phyloP scores from a whole-genome alignment of 2,329 filamentous ascomycete species.

The Fusarium sp. region DNA sequence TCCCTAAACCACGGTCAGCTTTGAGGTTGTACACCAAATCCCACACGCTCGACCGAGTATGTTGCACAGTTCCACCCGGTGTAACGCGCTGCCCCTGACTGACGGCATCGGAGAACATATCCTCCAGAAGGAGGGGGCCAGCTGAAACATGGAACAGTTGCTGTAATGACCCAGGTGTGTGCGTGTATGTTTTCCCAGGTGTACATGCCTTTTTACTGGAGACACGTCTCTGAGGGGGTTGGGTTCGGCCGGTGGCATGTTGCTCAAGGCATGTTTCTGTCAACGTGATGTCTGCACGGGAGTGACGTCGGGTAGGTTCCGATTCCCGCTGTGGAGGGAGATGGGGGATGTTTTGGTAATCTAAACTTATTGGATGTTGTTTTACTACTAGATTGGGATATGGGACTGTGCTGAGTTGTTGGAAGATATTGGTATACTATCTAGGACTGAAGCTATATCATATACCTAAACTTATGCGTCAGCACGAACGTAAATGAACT shows the following conservation, averaged over 20 bases:
- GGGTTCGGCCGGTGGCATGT: slow-evolving; percentile 61
- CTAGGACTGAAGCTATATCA: neutral
- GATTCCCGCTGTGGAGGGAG: slow-evolving; percentile 55
- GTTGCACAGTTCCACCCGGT: slow-evolving; percentile 46
- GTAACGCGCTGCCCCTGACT: slow-evolving; percentile 51
- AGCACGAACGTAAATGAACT: too few relatives aligned
- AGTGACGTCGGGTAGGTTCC: slow-evolving; percentile 61
- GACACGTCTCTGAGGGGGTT: slow-evolving; percentile 53
- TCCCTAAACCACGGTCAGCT: slow-evolving; percentile 35
- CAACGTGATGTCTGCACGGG: slow-evolving; percentile 61
- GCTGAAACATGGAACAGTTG: slow-evolving; percentile 14
- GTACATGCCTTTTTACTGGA: slow-evolving; percentile 53
- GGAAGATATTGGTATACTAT: neutral
- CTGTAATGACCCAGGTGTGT: neutral
- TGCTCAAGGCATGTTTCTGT: slow-evolving; percentile 62
- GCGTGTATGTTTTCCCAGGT: too few relatives aligned
- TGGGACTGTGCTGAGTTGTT: neutral
- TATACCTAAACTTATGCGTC: too few relatives aligned
- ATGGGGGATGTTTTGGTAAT: slow-evolving; percentile 46
- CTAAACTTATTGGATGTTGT: slow-evolving; percentile 31
- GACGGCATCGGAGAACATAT: slow-evolving; percentile 53
- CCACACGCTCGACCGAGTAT: slow-evolving; percentile 49
- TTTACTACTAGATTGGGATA: neutral
- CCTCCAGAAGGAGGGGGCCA: slow-evolving; percentile 15
- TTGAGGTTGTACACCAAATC: slow-evolving; percentile 51